Base-by-base conservation (phyloP, 768 basidiomycete genomes). In the Filobasidium wieringae region DNA sequence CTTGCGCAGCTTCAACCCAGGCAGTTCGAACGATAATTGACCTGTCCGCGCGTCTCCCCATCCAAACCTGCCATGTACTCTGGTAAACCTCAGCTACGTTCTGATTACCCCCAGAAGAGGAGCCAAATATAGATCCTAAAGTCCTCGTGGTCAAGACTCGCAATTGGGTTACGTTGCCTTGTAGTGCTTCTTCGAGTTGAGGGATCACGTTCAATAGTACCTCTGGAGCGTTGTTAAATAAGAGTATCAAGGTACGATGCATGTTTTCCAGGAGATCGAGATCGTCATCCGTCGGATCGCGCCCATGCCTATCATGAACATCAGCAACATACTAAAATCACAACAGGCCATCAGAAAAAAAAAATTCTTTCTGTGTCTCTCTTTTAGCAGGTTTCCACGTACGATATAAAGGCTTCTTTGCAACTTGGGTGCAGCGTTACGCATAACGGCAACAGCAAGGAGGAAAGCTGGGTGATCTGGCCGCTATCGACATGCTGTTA, bases 151-250 rank as follows among this genome's bases (percentile, higher is more conserved):
- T 87, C 62, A 95, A 81, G 15, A 82, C 66, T 33, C 95, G 80
- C 2, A 91, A 77, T 30, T 79, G 78, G 1, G 82, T 67, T 34
- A 86, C 81, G 63, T 88, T 87, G 3, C 85, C 83, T 24, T 82
- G 81, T 4, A 96, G 78, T 66, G 95, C 89, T 63, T 91, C 87
- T 69, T 93, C 91, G 17, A 97, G 81, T 57, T 90, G 86, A 0
- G 93, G 92, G 26, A 97, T 84, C 49, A 96, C 90, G 70, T 86
- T 89, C 67, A 87, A 83, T 1, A 97, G 77, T 14, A 96, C 77
- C 7, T 80, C 76, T 0, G 93, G 89, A 71, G 85, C 90, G 27
- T 84, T 80, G 24, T 80, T 81, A 69, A 87, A 82, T 5, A 97
- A 79, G 17, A 82, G 82, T 66, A 86, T 84, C 74, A 97, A 84